Evolutionary conservation across 305 asterid species (phyloP).

Genomic region (Ilex paraguariensis): DNA sequence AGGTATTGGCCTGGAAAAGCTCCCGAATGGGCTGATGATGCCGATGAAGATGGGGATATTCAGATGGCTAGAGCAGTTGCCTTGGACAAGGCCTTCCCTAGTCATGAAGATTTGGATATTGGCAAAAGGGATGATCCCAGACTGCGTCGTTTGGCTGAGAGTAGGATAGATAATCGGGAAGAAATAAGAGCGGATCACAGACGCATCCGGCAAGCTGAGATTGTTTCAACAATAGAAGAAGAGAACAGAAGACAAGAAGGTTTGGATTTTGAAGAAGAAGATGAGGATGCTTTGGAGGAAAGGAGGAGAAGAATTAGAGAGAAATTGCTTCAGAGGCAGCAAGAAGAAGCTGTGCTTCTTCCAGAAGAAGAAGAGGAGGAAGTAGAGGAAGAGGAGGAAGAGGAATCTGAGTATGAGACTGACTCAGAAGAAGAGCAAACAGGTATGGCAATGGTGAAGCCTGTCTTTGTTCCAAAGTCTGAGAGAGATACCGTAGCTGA

Average conservation of each 20-base stretch:
- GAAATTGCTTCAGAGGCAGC: conserved; percentile 62
- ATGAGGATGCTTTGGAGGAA: conserved; percentile 80
- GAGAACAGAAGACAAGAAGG: conserved; percentile 60
- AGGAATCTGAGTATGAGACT: conserved; percentile 84
- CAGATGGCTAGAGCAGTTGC: conserved; percentile 47
- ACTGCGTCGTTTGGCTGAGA: conserved; percentile 84
- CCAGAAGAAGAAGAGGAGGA: conserved; percentile 88
- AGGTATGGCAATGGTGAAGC: conserved; percentile 82
- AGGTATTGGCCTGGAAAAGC: conserved; percentile 98
- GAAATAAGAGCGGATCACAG: conserved; percentile 86
- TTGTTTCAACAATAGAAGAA: conserved; percentile 80
- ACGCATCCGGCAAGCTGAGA: conserved; percentile 92
- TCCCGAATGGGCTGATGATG: conserved; percentile 94
- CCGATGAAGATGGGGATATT: conserved; percentile 72
- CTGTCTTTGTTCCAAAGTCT: conserved; percentile 78
- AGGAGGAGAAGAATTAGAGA: conserved; percentile 71
- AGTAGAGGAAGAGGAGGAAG: conserved; percentile 57
- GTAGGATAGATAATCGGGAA: conserved; percentile 69
- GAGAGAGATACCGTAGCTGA: conserved; percentile 91
- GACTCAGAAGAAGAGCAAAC: conserved; percentile 82
- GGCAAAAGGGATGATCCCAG: conserved; percentile 71
- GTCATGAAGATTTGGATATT: conserved; percentile 36
- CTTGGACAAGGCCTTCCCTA: conserved; percentile 67
- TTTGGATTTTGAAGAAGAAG: conserved; percentile 66
- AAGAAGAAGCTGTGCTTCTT: conserved; percentile 60